Base-by-base conservation (phyloP, 2,329 filamentous ascomycete species). In the Epichloe uncinata region DNA sequence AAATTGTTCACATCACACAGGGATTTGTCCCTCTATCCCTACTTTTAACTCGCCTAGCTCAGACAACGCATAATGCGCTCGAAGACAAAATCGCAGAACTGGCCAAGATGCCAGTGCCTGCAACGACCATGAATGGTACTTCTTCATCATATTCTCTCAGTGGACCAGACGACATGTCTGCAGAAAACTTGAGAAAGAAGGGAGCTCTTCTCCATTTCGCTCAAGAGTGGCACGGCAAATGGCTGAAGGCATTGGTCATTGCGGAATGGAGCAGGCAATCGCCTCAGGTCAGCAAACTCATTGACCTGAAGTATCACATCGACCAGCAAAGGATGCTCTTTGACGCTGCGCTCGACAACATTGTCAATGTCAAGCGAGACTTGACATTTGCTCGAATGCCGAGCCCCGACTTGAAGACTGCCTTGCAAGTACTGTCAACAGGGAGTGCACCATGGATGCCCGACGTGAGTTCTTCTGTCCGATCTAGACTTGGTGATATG, bases 171-270 rank as follows among this genome's bases (percentile, higher is more conserved):
- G 81, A 86, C 58, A 72, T 68, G 20, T 82, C 80, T 1, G 63
- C 66, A 38, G 80, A 83, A 53, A 91, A 87, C 60, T 60, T 86
- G 12, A 73, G 76, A 34, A 95, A 95, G 69, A 96, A 95, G 67
- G 67, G 79, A 30, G 68, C 73, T 36, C 66, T 96, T 48, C 67
- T 95, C 52, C 79, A 85, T 42, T 95, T 93, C 68, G 81, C 85
- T 8, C 84, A 91, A 63, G 78, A 81, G 20, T 80, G 85, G 60
- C 84, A 95, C 61, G 81, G 84, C 33, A 88, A 87, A 69, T 97
- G 94, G 73, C 87, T 95, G 64, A 97, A 98, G 69, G 79, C 90
- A 7, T 74, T 96, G 18, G 88, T 98, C 20, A 82, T 98, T 44
- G 82, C 85, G 2, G 85, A 93, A 67, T 98, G 93, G 93, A 87